These are phyloP conservation scores for Biscogniauxia sp. DNA, from an alignment of 2,329 filamentous ascomycete genomes.

Conservation along the genomic window DNA sequence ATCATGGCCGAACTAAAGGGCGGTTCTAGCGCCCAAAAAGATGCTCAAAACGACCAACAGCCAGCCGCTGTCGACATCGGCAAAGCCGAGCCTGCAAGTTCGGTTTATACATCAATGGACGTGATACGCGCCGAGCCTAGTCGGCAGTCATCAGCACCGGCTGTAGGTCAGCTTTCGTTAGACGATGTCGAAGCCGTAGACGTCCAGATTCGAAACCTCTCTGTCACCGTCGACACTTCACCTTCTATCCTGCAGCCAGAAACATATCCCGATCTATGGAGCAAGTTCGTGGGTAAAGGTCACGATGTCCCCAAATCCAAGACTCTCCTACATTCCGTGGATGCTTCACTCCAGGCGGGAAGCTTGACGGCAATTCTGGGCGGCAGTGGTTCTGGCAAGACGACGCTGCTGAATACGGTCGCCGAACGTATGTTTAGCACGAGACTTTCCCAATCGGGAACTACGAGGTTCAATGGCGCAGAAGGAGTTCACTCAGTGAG, in stretches of 20 bases:
- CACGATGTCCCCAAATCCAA: conserved; percentile 38
- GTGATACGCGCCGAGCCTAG: conserved; percentile 6
- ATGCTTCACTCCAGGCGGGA: conserved; percentile 61
- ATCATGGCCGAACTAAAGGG: background rate
- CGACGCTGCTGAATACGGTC: conserved; percentile 68
- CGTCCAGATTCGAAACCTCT: conserved; percentile 44
- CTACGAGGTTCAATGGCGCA: conserved; percentile 60
- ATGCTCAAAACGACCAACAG: conserved; percentile 8
- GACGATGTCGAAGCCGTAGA: conserved; percentile 45
- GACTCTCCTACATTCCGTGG: conserved; percentile 60
- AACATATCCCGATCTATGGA: conserved; percentile 43
- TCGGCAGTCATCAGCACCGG: conserved; percentile 10
- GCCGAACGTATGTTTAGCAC: conserved; percentile 64
- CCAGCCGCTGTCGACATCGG: conserved; percentile 6
- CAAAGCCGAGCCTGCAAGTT: conserved; percentile 15
- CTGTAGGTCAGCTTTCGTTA: conserved; percentile 21
- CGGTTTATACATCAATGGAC: conserved; percentile 20
- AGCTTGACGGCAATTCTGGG: conserved; percentile 74
- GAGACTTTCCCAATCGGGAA: conserved; percentile 50
- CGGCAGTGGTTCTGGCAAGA: conserved; percentile 72
- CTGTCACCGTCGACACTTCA: conserved; percentile 57
- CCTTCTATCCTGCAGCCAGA: conserved; percentile 50
- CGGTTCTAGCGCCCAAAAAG: background rate
- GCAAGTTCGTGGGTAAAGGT: conserved; percentile 32
- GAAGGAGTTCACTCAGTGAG: conserved; percentile 52